A percentile compares a stretch with the other conserved stretches of the same genome.
phyloP scores from a whole-genome alignment of 163 green algal genomes.

The Chloromonas sp. region DNA sequence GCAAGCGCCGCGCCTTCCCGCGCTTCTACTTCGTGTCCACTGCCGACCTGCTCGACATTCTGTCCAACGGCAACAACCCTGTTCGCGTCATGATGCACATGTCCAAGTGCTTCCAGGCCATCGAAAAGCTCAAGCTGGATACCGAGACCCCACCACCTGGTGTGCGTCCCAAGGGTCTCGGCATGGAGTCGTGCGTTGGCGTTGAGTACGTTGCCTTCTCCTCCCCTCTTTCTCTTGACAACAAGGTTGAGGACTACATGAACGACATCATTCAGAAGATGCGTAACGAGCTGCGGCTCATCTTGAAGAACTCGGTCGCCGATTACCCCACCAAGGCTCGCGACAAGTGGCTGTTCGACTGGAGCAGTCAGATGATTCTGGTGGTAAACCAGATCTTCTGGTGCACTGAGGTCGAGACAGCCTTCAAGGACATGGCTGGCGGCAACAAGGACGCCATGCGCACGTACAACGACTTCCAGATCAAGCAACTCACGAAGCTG shows the following conservation, averaged over 20 bases:
- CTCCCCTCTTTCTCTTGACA: conserved; percentile 57
- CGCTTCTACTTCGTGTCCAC: conserved; percentile 88
- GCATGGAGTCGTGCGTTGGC: conserved; percentile 81
- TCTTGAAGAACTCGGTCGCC: conserved; percentile 57
- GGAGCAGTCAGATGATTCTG: conserved; percentile 79
- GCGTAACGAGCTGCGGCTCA: conserved; percentile 65
- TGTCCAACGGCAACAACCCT: conserved; percentile 81
- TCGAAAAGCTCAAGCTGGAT: conserved; percentile 76
- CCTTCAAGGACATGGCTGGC: conserved; percentile 53
- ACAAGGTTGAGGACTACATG: conserved; percentile 88
- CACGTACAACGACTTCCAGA: conserved; percentile 48
- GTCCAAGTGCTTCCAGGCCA: conserved; percentile 78
- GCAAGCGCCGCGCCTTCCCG: conserved; percentile 78
- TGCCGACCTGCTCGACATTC: conserved; percentile 82
- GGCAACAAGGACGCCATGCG: conserved; percentile 66
- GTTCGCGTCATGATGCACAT: conserved; percentile 73
- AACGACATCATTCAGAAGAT: conserved; percentile 79
- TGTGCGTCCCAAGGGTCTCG: conserved; percentile 54
- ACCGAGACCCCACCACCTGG: conserved; percentile 46
- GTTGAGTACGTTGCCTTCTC: conserved; percentile 70
- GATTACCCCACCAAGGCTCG: conserved; percentile 68
- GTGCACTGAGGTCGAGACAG: conserved; percentile 79
- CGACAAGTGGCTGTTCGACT: conserved; percentile 80
- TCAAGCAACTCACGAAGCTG: conserved; percentile 73
- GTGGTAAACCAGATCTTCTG: conserved; percentile 88